Evolutionary conservation across 768 basidiomycete species (phyloP), one percentile per base, ranked within the genome.

Genomic region (Paxillus involutus): DNA sequence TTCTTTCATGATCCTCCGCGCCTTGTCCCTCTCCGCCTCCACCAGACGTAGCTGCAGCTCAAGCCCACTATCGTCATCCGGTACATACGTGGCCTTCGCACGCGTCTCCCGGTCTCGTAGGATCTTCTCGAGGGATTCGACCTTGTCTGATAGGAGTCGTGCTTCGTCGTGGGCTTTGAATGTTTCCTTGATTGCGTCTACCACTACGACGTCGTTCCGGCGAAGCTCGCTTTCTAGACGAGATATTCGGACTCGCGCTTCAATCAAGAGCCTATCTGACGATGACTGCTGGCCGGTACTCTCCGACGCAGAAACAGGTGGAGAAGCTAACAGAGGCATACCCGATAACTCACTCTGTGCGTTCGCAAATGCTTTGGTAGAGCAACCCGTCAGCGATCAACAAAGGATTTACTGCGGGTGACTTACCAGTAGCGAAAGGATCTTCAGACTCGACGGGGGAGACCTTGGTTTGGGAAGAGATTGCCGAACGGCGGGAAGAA

Each of bases 401-500:
- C n/a, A 17, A n/a, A 30, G 11, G 19, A 17, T 10, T n/a, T 3
- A 29, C 8, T 4, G 19, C 0, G 4, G 29, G n/a, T 4, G 4
- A 26, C 59, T 50, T 10, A 68, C 66, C 68, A 12, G 42, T 49
- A 11, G 66, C 55, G 48, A 67, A 67, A 16, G 60, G 57, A 49
- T 64, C 65, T 6, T 49, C 55, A n/a, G 58, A 51, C 0, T 55
- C 46, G 6, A 47, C 4, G 1, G 44, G 36, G 12, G 42, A 12
- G 6, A 39, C 19, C 43, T 44, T 51, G 24, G 35, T 29, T 13
- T 63, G 58, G 39, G 41, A n/a, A 47, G 40, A 8, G 42, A 17
- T 6, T 42, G 51, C 9, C n/a, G 57, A 21, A 21, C 41, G 52
- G 37, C 51, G 57, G 9, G 55, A 57, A 30, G 62, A 64, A 40